These are phyloP conservation scores for Peronosclerospora sorghi DNA, from an alignment of 352 stramenopile genomes.

Conservation along the genomic window DNA sequence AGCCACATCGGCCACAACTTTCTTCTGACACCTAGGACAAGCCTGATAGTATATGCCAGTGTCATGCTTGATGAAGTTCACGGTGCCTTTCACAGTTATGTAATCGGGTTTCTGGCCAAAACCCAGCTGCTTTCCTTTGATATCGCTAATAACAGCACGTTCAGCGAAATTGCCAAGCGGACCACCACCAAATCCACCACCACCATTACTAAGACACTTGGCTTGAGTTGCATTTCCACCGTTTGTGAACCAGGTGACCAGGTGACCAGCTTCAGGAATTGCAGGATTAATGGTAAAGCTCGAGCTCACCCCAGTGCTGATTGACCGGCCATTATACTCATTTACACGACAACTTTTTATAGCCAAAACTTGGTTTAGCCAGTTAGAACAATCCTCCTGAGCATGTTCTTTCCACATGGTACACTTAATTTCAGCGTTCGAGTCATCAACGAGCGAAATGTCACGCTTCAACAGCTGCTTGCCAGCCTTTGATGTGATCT, in stretches of 20 bases:
- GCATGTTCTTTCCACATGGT: conserved; percentile 94
- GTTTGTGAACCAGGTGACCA: conserved; percentile 83
- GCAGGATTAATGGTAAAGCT: conserved; percentile 80
- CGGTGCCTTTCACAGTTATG: conserved; percentile 90
- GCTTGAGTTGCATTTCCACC: conserved; percentile 49
- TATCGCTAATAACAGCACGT: conserved; percentile 84
- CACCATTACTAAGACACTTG: conserved; percentile 69
- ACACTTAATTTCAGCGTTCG: conserved; percentile 90
- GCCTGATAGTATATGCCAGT: conserved; percentile 80
- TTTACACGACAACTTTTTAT: conserved; percentile 88
- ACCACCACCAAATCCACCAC: conserved; percentile 64
- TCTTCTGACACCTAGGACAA: conserved; percentile 86
- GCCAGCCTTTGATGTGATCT: conserved; percentile 91
- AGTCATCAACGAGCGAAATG: conserved; percentile 93
- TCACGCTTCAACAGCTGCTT: conserved; percentile 96
- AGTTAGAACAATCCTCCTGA: conserved; percentile 74
- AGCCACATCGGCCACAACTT: conserved; percentile 88
- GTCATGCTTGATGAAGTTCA: conserved; percentile 97
- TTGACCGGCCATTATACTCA: conserved; percentile 89
- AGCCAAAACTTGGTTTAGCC: conserved; percentile 87
- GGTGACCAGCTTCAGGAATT: conserved; percentile 72
- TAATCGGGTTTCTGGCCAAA: conserved; percentile 95
- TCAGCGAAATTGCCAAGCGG: conserved; percentile 77
- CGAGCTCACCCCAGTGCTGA: conserved; percentile 74
- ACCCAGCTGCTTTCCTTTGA: conserved; percentile 92